Percentiles rank a stretch among this genome's conserved stretches.
These are phyloP conservation scores for Sporothrix pseudoabietina DNA, from an alignment of 2,329 filamentous ascomycete genomes.

Conservation along the genomic window DNA sequence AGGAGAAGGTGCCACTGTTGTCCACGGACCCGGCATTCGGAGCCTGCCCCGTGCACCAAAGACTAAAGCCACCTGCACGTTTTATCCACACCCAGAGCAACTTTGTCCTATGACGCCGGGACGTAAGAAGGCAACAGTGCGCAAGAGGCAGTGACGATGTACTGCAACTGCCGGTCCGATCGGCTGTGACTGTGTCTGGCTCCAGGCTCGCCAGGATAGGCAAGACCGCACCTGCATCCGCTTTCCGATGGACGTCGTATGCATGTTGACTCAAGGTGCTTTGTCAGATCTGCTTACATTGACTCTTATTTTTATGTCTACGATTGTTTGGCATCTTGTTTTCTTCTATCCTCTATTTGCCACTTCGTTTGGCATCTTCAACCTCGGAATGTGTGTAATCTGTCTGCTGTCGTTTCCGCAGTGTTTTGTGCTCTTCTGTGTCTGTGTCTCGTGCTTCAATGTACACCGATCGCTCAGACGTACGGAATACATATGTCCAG, in stretches of 20 bases:
- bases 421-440: background rate
- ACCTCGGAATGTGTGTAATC: background rate
- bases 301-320: background rate
- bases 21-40: slow-evolving; percentile 1
- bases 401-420: background rate
- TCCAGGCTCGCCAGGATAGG: background rate
- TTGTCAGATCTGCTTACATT: background rate
- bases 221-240: background rate
- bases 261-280: background rate
- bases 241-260: background rate
- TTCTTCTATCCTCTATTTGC: background rate
- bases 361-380: background rate
- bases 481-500: background rate
- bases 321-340: too few species aligned
- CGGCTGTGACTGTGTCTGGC: background rate
- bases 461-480: background rate
- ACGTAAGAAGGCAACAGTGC: background rate
- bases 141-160: background rate
- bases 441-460: background rate
- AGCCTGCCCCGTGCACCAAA: background rate
- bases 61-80: background rate
- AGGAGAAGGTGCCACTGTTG: background rate
- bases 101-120: background rate
- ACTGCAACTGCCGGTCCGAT: background rate
- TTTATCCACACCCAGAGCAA: background rate